Evolutionary conservation across 768 basidiomycete species (phyloP), one percentile per base, ranked within the genome.

Genomic region (Xerocomus spinulosus): DNA sequence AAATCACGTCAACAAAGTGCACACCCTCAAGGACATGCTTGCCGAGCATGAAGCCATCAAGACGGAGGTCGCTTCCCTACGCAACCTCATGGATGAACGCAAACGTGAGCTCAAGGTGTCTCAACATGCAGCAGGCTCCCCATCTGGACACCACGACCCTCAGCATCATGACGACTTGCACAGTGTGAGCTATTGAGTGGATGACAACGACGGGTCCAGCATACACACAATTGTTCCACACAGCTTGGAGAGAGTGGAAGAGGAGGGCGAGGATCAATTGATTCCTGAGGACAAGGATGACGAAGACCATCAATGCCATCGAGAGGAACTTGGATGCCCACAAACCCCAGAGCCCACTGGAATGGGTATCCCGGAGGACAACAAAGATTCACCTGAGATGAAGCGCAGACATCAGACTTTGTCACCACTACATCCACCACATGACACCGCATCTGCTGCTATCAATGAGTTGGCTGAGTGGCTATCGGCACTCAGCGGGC

Each of bases 11-110:
- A 88, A 92, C 53, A 91, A 83, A 66, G 85, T 94, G 43, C 81
- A 83, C 33, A 81, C 84, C 21, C 72, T 99, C 32, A 95, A 97
- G 59, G 79, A 75, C 25, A 78, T 89, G 52, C 73, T 95, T 32
- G 75, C 77, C 1, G 92, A 96, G 68, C 92, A 97, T 56, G 92
- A 96, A 49, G 72, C 70, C 8, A 80, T 96, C 60, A 86, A 86
- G 65, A 72, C 74, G 24, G 93, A 98, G 57, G 81, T 98, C 3
- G 70, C 77, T 30, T 70, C 74, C 3, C 71, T 98, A 43, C 74
- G 87, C 13, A 83, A 87, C 40, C 67, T 86, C 57, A 78, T 92
- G 70, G 85, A 88, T 52, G 75, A 78, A 48, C 78, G 79, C 37
- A 75, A 80, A 57, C 72, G 74, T 15, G 81, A 84, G 42, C 62